phyloP scores from a whole-genome alignment of 768 basidiomycete genomes.

The Mycena metata region DNA sequence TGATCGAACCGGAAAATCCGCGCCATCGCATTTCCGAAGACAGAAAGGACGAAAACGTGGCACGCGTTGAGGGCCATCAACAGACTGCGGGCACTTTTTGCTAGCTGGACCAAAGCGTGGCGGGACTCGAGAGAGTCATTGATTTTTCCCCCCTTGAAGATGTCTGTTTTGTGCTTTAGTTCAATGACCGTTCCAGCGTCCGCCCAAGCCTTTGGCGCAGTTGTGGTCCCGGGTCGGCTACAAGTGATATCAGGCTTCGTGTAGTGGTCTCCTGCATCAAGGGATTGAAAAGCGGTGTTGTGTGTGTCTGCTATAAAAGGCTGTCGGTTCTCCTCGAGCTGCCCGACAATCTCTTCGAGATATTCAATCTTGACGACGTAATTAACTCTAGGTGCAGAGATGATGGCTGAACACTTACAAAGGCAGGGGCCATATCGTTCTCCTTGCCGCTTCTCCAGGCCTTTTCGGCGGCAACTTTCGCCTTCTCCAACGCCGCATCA shows the following conservation, averaged over 20 bases:
- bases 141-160: neutral
- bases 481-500: neutral
- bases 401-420: neutral
- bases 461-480: neutral
- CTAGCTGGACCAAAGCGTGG: conserved; percentile 4
- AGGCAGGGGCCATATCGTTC: neutral
- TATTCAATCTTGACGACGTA: neutral
- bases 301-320: conserved; percentile 15
- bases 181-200: conserved; percentile 16
- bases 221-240: conserved; percentile 1
- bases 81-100: conserved; percentile 19
- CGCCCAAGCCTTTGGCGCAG: neutral
- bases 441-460: neutral
- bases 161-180: conserved; percentile 15
- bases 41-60: conserved; percentile 12
- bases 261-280: neutral
- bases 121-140: neutral
- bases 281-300: neutral
- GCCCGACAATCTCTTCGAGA: neutral
- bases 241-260: conserved; percentile 20
- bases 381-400: neutral
- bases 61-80: conserved; percentile 11
- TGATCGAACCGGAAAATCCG: conserved; percentile 31
- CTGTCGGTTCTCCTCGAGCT: neutral
- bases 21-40: neutral